Conservation (phyloP, 208 protist species). For the Trypanosoma rangeli region DNA sequence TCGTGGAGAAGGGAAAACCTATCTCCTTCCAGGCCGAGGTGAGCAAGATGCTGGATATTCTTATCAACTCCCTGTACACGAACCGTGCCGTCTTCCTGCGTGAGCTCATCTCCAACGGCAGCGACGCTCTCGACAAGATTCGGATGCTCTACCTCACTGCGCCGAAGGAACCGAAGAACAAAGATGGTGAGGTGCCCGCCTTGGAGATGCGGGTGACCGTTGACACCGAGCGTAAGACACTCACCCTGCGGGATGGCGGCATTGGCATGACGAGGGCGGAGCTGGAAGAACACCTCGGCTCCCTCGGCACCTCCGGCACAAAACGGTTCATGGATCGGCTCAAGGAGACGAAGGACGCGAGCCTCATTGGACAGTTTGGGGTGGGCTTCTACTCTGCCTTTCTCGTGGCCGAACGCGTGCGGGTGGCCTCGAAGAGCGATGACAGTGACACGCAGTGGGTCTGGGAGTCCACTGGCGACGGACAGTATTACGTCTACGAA, state of each 20-base stretch:
- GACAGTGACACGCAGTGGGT: constrained; percentile 95
- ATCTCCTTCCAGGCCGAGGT: constrained; percentile 96
- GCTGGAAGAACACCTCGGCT: constrained; percentile 98
- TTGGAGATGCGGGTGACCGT: constrained; percentile 92
- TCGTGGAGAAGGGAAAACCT: constrained; percentile 42
- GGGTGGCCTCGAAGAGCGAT: constrained; percentile 95
- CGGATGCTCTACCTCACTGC: constrained; percentile 97
- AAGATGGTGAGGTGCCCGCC: constrained; percentile 61
- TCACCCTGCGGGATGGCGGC: constrained; percentile 98
- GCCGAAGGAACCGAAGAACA: constrained; percentile 78
- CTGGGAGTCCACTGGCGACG: constrained; percentile 97
- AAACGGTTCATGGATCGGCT: constrained; percentile 94
- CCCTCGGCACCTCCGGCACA: constrained; percentile 99
- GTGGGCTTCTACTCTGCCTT: constrained; percentile 99
- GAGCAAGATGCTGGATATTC: constrained; percentile 97
- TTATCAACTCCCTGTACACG: constrained; percentile 99
- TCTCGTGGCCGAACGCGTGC: constrained; percentile 98
- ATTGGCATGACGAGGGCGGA: constrained; percentile 99
- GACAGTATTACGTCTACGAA: constrained; percentile 94
- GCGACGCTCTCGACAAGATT: constrained; percentile 99
- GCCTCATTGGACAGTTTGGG: constrained; percentile 99
- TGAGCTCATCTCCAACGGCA: constrained; percentile 99
- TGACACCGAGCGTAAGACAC: constrained; percentile 87
- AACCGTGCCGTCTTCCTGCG: constrained; percentile 99
- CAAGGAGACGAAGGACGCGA: constrained; percentile 82